Base-by-base conservation (phyloP, 768 basidiomycete genomes). In the Rhizopogon vesiculosus region DNA sequence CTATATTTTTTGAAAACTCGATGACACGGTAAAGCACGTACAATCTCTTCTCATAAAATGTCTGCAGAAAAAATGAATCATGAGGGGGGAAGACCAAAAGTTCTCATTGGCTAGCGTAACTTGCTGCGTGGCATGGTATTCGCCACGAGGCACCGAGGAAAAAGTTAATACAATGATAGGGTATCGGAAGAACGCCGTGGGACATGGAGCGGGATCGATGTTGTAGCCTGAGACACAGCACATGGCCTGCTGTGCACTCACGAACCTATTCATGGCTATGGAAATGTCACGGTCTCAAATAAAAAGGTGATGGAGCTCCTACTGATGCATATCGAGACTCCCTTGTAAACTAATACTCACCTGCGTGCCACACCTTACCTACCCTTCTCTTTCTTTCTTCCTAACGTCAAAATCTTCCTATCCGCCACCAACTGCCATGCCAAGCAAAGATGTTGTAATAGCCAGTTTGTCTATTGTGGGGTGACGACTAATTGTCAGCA, bases 61-160 rank as follows among this genome's bases (percentile, higher is more conserved):
- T 18, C 45, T 12, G 12, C 9, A 33, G 31, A 33, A 5, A 13
- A 25, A 25, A 22, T 22, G 22, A 22, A 22, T 22, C 22, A 22
- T 5, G 31, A 35, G 2, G 33, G 46, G 8, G 9, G 9, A 9
- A 38, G 5, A 38, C 13, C 33, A 38, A 13, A 35, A 13, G 4
- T 13, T 12, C 35, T 12, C 42, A 42, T 42, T 18, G 42, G 3
- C 15, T 49, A 22, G 35, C 15, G 16, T 13, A 15, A 49, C 18
- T 35, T 13, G 2, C 18, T 9, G 19, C 35, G 35, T 38, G 19
- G 9, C 19, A 0, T 9, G 25, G 9, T 22, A 28, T 51, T 39
- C 48, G 33, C 48, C 51, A 65, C 28, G 56, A 55, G 29, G 44
- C 15, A 53, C 48, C 53, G 55, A 58, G 56, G 51, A 51, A 49